Conservation (phyloP, 2,329 filamentous ascomycete genomes). For the Rutstroemia sydowiana region DNA sequence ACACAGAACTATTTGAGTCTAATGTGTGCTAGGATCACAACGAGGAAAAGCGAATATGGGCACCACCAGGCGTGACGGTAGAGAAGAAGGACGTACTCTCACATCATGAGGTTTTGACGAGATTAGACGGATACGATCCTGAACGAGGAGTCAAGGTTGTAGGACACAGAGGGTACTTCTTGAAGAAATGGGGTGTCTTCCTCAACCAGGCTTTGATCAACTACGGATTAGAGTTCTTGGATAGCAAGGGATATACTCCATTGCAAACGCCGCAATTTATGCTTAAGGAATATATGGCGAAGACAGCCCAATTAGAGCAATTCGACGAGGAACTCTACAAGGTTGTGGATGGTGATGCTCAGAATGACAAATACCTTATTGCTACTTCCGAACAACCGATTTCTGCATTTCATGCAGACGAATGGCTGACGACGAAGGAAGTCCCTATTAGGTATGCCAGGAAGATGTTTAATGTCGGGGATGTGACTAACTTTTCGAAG, state of each 20-base stretch:
- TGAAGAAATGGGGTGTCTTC: conserved; percentile 83
- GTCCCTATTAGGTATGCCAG: conserved; percentile 72
- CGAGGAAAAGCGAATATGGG: conserved; percentile 67
- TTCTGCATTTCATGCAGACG: conserved; percentile 83
- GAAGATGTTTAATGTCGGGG: background rate
- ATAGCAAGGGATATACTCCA: conserved; percentile 70
- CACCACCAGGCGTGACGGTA: conserved; percentile 64
- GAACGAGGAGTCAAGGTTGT: conserved; percentile 91
- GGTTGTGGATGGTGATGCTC: conserved; percentile 78
- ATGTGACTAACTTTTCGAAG: conserved; percentile 24
- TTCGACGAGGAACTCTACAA: conserved; percentile 99
- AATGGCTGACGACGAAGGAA: conserved; percentile 81
- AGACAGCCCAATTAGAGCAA: conserved; percentile 93
- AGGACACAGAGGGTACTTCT: conserved; percentile 88
- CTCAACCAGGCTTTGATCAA: conserved; percentile 90
- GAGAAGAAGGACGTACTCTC: conserved; percentile 75
- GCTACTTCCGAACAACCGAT: conserved; percentile 93
- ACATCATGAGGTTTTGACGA: conserved; percentile 87
- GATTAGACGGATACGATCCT: conserved; percentile 85
- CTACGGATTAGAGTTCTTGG: conserved; percentile 87
- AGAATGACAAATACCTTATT: conserved; percentile 74
- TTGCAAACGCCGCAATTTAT: conserved; percentile 91
- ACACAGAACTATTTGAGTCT: background rate
- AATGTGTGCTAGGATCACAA: conserved; percentile 61
- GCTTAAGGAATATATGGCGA: conserved; percentile 92